phyloP scores from a whole-genome alignment of 2,329 filamentous ascomycete genomes.

The Epichloe sp. region DNA sequence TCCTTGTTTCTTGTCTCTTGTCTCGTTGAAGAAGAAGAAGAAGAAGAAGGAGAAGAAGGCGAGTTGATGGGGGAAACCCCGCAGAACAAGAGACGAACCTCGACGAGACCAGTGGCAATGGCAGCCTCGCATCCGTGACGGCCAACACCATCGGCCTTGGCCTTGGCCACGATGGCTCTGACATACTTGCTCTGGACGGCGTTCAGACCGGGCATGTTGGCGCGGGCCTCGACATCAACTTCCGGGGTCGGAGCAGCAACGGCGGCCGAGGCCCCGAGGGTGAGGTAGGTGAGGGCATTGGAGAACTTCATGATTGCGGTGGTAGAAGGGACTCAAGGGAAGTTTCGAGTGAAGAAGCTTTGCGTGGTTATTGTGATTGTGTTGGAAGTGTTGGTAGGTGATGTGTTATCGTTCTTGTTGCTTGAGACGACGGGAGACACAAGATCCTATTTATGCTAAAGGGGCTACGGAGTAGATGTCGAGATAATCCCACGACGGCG shows the following conservation, averaged over 20 bases:
- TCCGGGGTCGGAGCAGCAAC: not conserved
- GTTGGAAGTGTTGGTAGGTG: not conserved
- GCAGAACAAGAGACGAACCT: constrained; percentile 6
- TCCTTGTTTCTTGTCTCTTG: not conserved
- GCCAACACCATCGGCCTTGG: constrained; percentile 8
- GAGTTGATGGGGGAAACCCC: not conserved
- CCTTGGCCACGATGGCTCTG: constrained; percentile 10
- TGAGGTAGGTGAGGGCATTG: not conserved
- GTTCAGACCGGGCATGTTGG: constrained; percentile 10
- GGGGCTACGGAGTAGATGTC: not conserved
- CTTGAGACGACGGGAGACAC: too few species aligned
- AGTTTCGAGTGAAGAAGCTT: not conserved
- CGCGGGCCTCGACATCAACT: constrained; percentile 2
- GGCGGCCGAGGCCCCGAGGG: not conserved
- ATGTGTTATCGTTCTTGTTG: too few species aligned
- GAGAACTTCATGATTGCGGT: constrained; percentile 5
- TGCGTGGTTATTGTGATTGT: not conserved
- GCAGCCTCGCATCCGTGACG: constrained; percentile 11
- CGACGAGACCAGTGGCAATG: constrained; percentile 11
- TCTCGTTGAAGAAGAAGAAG: not conserved
- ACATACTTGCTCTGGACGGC: constrained; percentile 9
- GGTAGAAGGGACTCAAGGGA: not conserved
- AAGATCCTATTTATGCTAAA: not conserved
- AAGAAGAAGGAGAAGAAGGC: not conserved
- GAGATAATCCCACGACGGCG: not conserved